phyloP scores from a whole-genome alignment of 192 early-diverging fungal species.

The Rhizophagus sp. region DNA sequence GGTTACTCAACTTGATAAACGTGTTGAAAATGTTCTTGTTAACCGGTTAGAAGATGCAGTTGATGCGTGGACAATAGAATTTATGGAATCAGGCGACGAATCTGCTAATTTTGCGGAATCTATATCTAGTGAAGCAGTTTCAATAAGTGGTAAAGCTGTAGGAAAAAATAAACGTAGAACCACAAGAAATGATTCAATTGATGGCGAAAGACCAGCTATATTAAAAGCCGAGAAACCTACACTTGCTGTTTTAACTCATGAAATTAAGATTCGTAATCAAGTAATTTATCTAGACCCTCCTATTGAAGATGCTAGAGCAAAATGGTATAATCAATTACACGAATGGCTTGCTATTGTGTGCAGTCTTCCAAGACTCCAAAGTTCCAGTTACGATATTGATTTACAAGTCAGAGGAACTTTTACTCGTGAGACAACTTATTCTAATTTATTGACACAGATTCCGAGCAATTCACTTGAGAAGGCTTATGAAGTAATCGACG shows the following conservation, averaged over 20 bases:
- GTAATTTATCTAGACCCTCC: constrained; percentile 97
- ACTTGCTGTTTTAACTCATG: constrained; percentile 76
- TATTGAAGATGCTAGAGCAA: constrained; percentile 87
- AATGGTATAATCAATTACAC: constrained; percentile 90
- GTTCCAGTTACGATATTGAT: constrained; percentile 87
- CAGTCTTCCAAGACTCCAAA: constrained; percentile 80
- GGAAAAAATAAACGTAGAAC: constrained; percentile 36
- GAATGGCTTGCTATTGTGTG: constrained; percentile 91
- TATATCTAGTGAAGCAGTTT: constrained; percentile 40
- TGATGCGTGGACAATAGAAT: constrained; percentile 70
- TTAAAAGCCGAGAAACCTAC: constrained; percentile 57
- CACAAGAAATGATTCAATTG: constrained; percentile 29
- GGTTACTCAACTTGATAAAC: constrained; percentile 79
- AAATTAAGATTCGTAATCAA: constrained; percentile 91
- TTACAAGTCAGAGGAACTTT: constrained; percentile 60
- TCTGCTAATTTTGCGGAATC: constrained; percentile 45
- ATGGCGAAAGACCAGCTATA: constrained; percentile 35
- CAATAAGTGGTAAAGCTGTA: constrained; percentile 37
- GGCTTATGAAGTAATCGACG: constrained; percentile 86
- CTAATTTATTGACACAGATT: constrained; percentile 72
- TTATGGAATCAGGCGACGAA: constrained; percentile 55
- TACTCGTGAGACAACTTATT: constrained; percentile 60
- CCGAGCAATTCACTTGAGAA: constrained; percentile 64
- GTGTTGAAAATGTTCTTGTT: constrained; percentile 76
- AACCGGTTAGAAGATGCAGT: constrained; percentile 77